phyloP scores from a whole-genome alignment of 441 rosid genomes.

The Mallotus japonicus region DNA sequence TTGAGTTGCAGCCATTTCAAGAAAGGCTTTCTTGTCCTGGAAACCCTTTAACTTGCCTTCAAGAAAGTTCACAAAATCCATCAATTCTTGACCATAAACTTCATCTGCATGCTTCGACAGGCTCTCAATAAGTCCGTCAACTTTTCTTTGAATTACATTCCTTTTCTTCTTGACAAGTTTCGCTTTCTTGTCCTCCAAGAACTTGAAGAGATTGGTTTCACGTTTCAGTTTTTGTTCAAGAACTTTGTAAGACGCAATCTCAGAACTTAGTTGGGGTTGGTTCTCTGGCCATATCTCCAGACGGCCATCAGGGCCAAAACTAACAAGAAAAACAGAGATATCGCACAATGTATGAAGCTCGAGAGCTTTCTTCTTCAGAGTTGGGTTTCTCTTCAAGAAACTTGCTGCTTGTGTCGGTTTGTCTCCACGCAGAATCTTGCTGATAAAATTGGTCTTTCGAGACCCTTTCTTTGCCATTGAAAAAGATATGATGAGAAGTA shows the following conservation, averaged over 20 bases:
- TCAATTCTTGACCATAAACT: background rate
- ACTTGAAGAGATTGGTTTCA: background rate
- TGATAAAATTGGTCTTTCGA: constrained; percentile 1
- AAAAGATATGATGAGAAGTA: too few relatives aligned
- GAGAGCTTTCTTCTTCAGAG: constrained; percentile 16
- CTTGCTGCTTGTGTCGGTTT: background rate
- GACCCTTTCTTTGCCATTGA: background rate
- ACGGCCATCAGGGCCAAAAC: constrained; percentile 5
- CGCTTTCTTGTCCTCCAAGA: background rate
- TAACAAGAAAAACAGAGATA: constrained; percentile 4
- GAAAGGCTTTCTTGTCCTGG: constrained; percentile 5
- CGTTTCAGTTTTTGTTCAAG: background rate
- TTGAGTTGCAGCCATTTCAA: background rate
- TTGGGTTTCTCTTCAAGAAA: constrained; percentile 9
- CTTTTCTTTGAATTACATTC: background rate
- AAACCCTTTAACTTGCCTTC: constrained; percentile 6
- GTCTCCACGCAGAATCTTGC: background rate
- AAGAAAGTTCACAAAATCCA: background rate
- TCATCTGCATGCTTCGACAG: constrained; percentile 5
- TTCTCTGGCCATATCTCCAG: constrained; percentile 12
- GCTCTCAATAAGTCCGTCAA: background rate
- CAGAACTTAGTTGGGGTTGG: background rate
- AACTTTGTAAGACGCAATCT: background rate
- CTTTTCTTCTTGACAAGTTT: background rate
- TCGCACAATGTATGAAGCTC: constrained; percentile 13